Base-by-base conservation (phyloP, 2,329 filamentous ascomycete species). In the Aspergillus sp. region DNA sequence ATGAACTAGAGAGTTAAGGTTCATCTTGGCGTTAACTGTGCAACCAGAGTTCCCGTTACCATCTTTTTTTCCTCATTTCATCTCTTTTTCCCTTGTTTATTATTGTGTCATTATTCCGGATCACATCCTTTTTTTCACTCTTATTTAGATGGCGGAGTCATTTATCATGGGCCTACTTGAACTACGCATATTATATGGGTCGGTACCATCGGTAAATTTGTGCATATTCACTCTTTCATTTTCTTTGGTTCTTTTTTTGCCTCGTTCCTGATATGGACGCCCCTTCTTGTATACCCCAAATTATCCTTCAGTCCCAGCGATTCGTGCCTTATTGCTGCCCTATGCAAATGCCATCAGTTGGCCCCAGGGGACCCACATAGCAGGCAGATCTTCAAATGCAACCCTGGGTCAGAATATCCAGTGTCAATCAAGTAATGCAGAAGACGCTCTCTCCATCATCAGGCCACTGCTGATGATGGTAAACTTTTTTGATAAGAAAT, bases 1-100 rank as follows among this genome's bases (percentile, higher is more conserved):
- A 75, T 76, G 69, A 73, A 68, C 70, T 75, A 75, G 71, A 74
- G 66, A 73, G 66, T 70, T 68, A 63, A 68, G 69, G 68, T 69
- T 54, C 68, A 66, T 65, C 68, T 68, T 68, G 73, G 72, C 73
- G 73, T 76, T 75, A 70, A 69, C 65, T 68, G 66, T 68, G 66
- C 69, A 68, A 69, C 66, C 66, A 62, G 64, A 67, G 62, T 65
- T 67, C 51, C 19, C 33, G 59, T 58, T 58, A 60, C 57, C 55
- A 57, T 59, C 53, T 50, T 48, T 23, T 48, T 48, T 11, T 4
- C 27, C 47, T 55, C 58, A 45, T 35, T 48, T 48, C n/a, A 35
- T 55, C 31, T 23, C 52, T 46, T 50, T 12, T 37, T n/a, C 14
- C 52, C 37, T 62, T 56, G 49, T 59, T 58, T 61, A 48, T 49